phyloP scores from a whole-genome alignment of 768 basidiomycete species.

The Leucocoprinus leucothites region DNA sequence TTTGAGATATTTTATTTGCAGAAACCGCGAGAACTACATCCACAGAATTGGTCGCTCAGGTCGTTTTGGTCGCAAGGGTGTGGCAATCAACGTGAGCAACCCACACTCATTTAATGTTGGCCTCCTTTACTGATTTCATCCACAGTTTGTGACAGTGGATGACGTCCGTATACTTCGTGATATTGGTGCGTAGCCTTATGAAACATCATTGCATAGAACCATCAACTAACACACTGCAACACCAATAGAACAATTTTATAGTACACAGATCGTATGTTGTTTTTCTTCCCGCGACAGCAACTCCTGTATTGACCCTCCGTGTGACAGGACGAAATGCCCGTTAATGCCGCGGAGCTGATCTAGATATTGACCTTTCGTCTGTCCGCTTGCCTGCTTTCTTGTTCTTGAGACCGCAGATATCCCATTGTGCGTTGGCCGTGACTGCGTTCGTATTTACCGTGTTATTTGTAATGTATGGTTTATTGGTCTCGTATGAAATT shows the following conservation, averaged over 20 bases:
- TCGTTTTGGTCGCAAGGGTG: slow-evolving; percentile 98
- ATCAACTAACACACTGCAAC: slow-evolving; percentile 13
- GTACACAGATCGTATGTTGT: slow-evolving; percentile 81
- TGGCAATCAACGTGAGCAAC: slow-evolving; percentile 89
- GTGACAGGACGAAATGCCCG: slow-evolving; percentile 93
- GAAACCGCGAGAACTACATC: slow-evolving; percentile 98
- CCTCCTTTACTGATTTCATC: slow-evolving; percentile 17
- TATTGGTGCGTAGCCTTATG: slow-evolving; percentile 62
- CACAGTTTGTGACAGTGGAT: slow-evolving; percentile 88
- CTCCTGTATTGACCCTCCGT: not conserved
- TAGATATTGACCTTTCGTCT: slow-evolving; percentile 32
- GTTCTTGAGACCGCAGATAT: not conserved
- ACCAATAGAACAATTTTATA: slow-evolving; percentile 87
- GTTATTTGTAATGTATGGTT: slow-evolving; percentile 14
- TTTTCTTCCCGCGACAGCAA: slow-evolving; percentile 12
- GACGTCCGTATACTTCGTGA: slow-evolving; percentile 96
- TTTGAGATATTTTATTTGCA: slow-evolving; percentile 23
- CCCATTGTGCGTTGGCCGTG: not conserved
- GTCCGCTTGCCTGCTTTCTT: slow-evolving; percentile 6
- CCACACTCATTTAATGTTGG: not conserved
- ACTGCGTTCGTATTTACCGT: slow-evolving; percentile 4
- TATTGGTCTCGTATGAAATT: not conserved
- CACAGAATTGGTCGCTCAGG: slow-evolving; percentile 99
- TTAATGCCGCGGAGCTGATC: slow-evolving; percentile 96
- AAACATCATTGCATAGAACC: not conserved